Evolutionary conservation across 805 yeast species (phyloP).

Genomic region (Lachancea dasiensis): DNA sequence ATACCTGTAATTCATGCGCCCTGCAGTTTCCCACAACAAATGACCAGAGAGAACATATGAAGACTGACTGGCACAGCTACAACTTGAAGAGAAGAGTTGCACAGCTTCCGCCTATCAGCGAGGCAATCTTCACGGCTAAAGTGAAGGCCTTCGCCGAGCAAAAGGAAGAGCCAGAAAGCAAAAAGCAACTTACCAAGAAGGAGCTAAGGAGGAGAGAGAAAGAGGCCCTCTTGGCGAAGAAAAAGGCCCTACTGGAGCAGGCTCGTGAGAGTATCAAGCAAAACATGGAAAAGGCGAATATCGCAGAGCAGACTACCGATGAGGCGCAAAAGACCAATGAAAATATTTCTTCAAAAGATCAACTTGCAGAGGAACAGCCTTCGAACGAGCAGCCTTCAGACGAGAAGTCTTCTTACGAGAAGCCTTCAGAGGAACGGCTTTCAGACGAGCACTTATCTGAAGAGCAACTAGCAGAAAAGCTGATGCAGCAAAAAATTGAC

Average conservation of each 20-base stretch:
- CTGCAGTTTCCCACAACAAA: conserved; percentile 69
- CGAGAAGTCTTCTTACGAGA: too few species aligned
- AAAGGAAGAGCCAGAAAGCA: conserved; percentile 18
- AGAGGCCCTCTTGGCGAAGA: conserved; percentile 38
- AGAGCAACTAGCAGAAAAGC: conserved; percentile 34
- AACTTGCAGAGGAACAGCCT: too few species aligned
- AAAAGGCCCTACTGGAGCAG: conserved; percentile 35
- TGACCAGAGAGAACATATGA: conserved; percentile 87
- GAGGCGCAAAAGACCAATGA: not conserved
- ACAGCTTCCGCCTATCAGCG: conserved; percentile 65
- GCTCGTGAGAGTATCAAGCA: conserved; percentile 37
- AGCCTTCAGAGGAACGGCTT: conserved; percentile 2
- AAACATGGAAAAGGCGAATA: conserved; percentile 17
- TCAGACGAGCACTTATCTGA: conserved; percentile 33
- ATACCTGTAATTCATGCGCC: conserved; percentile 86
- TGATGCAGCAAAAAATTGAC: conserved; percentile 36
- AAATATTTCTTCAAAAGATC: too few species aligned
- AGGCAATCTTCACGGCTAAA: conserved; percentile 64
- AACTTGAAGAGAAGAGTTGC: conserved; percentile 94
- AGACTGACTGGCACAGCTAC: conserved; percentile 96
- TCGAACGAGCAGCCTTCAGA: too few species aligned
- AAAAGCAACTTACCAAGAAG: conserved; percentile 36
- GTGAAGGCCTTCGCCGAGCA: conserved; percentile 35
- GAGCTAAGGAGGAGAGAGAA: conserved; percentile 39
- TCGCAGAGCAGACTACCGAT: too few species aligned